Percentiles rank a stretch among this genome's conserved stretches.
These are phyloP conservation scores for Harringtonia lauricola DNA, from an alignment of 2,329 filamentous ascomycete species.

Conservation along the genomic window DNA sequence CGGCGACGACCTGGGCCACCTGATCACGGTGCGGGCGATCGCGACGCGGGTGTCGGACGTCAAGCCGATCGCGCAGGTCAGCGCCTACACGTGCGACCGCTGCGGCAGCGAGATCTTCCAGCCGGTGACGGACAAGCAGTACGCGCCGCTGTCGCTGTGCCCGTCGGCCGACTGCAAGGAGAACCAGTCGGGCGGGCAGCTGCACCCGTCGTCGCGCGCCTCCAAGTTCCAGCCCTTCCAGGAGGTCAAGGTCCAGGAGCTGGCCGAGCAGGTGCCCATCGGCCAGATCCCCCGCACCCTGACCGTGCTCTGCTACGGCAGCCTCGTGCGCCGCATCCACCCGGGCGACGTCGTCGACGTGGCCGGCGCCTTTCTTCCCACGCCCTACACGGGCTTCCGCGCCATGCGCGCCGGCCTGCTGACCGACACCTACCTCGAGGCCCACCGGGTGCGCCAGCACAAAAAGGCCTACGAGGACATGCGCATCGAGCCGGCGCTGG, in stretches of 20 bases:
- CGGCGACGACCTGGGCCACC: conserved; percentile 81
- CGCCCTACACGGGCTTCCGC: conserved; percentile 97
- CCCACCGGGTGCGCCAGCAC: conserved; percentile 86
- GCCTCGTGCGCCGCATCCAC: conserved; percentile 74
- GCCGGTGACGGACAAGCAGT: conserved; percentile 83
- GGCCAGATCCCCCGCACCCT: conserved; percentile 91
- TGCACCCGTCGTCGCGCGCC: conserved; percentile 88
- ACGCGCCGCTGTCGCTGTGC: conserved; percentile 75
- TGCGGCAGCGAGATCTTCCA: conserved; percentile 98
- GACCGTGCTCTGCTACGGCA: conserved; percentile 82
- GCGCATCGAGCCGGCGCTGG: conserved; percentile 66
- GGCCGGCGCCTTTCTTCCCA: conserved; percentile 90
- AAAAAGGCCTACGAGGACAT: conserved; percentile 97
- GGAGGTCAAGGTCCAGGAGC: conserved; percentile 96
- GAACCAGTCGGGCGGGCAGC: conserved; percentile 86
- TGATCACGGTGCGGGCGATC: conserved; percentile 92
- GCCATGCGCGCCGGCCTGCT: conserved; percentile 93
- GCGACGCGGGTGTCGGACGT: conserved; percentile 94
- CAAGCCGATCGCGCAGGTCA: conserved; percentile 94
- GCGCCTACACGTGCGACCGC: conserved; percentile 93
- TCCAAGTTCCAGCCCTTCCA: conserved; percentile 97
- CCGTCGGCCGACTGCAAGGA: conserved; percentile 80
- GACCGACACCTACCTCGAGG: conserved; percentile 94
- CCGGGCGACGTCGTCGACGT: conserved; percentile 92
- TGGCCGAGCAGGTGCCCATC: conserved; percentile 98